Evolutionary conservation across 148 eudicot genomes (phyloP), one percentile per base, ranked within the genome.

Genomic region (Selenicereus undatus): DNA sequence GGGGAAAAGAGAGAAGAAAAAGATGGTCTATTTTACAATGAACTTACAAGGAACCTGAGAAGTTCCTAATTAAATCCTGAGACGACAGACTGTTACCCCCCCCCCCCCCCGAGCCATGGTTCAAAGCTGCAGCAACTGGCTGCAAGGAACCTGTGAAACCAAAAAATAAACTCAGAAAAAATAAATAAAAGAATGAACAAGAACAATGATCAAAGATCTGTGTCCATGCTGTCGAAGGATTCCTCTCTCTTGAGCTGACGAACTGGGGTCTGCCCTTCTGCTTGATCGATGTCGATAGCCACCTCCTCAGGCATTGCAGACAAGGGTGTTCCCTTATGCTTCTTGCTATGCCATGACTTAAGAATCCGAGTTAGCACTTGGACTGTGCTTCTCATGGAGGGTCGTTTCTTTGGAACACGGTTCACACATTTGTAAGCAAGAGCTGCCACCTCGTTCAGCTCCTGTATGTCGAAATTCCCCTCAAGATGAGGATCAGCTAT

Each of bases 321-420:
- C 51, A 89, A 56, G 24, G 92, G 82, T 66, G 76, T 83, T 26
- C 80, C 80, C 8, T 79, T 77, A 51, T 84, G 88, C 87, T 86
- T 92, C 81, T 76, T 85, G 48, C 77, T 68, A 68, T 87, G 87
- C 74, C 93, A 87, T 73, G 86, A 52, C 74, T 93, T 91, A 10
- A 88, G 80, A 29, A 90, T 81, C 64, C 88, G 91, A 11, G 97
- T 89, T 66, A 96, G 82, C 14, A 89, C 93, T 86, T 93, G 99
- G 74, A 93, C 99, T 54, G 88, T 88, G 84, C 92, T 91, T 74
- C 99, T 92, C 98, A 96, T 93, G 68, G 93, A 89, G 43, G 99
- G 97, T 43, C 99, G 83, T 80, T 86, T 92, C 83, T 78, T 92
- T 0, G 99, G 91, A 42, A 17, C 80, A 50, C 89, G 90, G 30